Evolutionary conservation across 2,329 filamentous ascomycete species (phyloP).

Genomic region (Colletotrichum sp.): DNA sequence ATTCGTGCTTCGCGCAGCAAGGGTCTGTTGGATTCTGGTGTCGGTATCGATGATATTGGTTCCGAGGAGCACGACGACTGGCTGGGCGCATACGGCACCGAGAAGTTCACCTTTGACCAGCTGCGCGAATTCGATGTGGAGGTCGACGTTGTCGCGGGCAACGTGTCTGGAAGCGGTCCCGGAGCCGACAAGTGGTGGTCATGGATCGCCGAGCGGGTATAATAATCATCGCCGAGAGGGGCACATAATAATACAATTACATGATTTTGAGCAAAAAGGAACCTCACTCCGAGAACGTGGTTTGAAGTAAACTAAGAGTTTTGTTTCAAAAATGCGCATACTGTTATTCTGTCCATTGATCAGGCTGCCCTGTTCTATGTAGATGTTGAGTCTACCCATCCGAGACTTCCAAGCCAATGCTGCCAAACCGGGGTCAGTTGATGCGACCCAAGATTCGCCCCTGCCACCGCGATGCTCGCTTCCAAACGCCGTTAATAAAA

Average conservation of each 20-base stretch:
- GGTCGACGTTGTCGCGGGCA: conserved; percentile 80
- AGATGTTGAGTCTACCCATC: conserved; percentile 49
- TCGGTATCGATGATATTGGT: conserved; percentile 65
- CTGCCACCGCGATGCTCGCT: conserved; percentile 13
- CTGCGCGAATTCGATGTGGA: conserved; percentile 84
- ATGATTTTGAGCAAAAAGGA: background rate
- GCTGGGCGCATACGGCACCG: conserved; percentile 81
- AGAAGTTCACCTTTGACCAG: conserved; percentile 79
- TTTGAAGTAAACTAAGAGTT: too few species aligned
- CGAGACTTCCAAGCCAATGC: conserved; percentile 4
- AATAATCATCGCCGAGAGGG: background rate
- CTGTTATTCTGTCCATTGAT: background rate
- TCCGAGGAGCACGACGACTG: conserved; percentile 81
- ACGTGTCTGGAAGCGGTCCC: conserved; percentile 67
- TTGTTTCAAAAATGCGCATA: background rate
- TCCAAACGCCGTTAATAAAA: conserved; percentile 19
- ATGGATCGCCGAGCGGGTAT: conserved; percentile 77
- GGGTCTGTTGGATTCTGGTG: conserved; percentile 81
- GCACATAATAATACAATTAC: conserved; percentile 13
- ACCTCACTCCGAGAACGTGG: too few species aligned
- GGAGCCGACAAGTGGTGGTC: conserved; percentile 85
- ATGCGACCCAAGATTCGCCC: conserved; percentile 20
- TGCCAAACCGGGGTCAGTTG: conserved; percentile 19
- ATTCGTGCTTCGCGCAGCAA: conserved; percentile 80
- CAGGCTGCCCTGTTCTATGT: conserved; percentile 22